Percentiles rank a stretch among this genome's conserved stretches.
These are phyloP conservation scores for Penicillium antarcticum DNA, from an alignment of 495 filamentous ascomycete species.

Conservation along the genomic window DNA sequence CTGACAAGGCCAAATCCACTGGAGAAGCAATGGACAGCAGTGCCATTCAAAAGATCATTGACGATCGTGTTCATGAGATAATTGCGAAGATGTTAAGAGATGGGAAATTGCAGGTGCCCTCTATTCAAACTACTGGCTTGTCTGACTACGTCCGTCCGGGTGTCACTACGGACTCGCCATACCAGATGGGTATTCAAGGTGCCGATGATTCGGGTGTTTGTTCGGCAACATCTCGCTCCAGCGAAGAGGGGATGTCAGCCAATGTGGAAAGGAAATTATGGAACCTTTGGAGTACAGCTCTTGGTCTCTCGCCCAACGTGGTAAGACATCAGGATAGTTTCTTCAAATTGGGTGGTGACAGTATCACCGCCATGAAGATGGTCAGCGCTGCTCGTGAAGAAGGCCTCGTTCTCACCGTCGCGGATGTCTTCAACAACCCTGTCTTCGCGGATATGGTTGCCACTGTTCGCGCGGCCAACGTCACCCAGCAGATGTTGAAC, in stretches of 20 bases:
- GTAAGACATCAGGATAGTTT: slow-evolving; percentile 45
- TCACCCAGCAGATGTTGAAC: slow-evolving; percentile 23
- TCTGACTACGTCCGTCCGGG: slow-evolving; percentile 15
- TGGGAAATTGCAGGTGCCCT: slow-evolving; percentile 27
- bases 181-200: slow-evolving; percentile 13
- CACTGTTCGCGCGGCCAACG: slow-evolving; percentile 25
- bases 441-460: slow-evolving; percentile 46
- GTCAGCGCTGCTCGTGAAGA: slow-evolving; percentile 55
- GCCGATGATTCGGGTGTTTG: slow-evolving; percentile 25
- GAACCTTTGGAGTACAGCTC: slow-evolving; percentile 43
- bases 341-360: slow-evolving; percentile 49
- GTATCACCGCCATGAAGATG: slow-evolving; percentile 67
- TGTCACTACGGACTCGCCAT: slow-evolving; percentile 17
- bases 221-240: slow-evolving; percentile 22
- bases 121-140: slow-evolving; percentile 10
- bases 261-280: slow-evolving; percentile 39
- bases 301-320: slow-evolving; percentile 36
- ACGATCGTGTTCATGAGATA: slow-evolving; percentile 39
- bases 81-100: slow-evolving; percentile 37
- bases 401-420: slow-evolving; percentile 53
- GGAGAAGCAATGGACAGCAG: slow-evolving; percentile 18
- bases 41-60: slow-evolving; percentile 36
- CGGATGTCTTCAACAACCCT: slow-evolving; percentile 47
- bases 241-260: slow-evolving; percentile 20
- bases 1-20: slow-evolving; percentile 9